phyloP scores from a whole-genome alignment of 768 basidiomycete genomes.

The Phlebiopsis gigantea region DNA sequence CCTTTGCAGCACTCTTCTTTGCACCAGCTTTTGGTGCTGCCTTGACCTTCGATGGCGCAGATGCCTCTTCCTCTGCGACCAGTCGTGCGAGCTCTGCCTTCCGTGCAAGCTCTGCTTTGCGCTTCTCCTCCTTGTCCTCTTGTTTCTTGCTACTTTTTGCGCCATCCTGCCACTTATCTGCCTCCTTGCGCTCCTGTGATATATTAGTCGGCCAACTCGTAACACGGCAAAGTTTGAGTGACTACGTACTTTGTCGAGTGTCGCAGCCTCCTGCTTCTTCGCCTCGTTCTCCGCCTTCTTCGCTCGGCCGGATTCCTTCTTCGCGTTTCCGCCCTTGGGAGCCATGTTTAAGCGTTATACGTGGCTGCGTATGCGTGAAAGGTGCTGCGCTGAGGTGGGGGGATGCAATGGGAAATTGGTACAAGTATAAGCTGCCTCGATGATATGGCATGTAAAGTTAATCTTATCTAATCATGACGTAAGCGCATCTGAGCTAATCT shows the following conservation, averaged over 20 bases:
- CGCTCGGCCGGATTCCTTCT: conserved; percentile 86
- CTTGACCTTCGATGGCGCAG: conserved; percentile 53
- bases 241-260: conserved; percentile 53
- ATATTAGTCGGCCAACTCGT: neutral
- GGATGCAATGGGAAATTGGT: no score
- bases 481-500: neutral
- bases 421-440: neutral
- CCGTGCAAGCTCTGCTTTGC: conserved; percentile 72
- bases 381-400: no score
- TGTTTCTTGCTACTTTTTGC: conserved; percentile 63
- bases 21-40: conserved; percentile 56
- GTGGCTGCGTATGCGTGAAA: neutral
- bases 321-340: conserved; percentile 84
- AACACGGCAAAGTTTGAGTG: conserved; percentile 6
- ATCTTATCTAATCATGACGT: conserved; percentile 11
- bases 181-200: conserved; percentile 65
- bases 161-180: conserved; percentile 61
- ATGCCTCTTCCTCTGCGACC: conserved; percentile 84
- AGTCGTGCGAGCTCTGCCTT: conserved; percentile 84
- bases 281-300: conserved; percentile 91
- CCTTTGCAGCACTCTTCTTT: conserved; percentile 53
- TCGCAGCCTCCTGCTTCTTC: conserved; percentile 65
- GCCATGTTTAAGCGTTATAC: conserved; percentile 45
- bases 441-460: neutral
- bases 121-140: conserved; percentile 76